Evolutionary conservation across 1,139 yeast species (phyloP).

Genomic region (Nakaseomyces kungkrabaensis): DNA sequence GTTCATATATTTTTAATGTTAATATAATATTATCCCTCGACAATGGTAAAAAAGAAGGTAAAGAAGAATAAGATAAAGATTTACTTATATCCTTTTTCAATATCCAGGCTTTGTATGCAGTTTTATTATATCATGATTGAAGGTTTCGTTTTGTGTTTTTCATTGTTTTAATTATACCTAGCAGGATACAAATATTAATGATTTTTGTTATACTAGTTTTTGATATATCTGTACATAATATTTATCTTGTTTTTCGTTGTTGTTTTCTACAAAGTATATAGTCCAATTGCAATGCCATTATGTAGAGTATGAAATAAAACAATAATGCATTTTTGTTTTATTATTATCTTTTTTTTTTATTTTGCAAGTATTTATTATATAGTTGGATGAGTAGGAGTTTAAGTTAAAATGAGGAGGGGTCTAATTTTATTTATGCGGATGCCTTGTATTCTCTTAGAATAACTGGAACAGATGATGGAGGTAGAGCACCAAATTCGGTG

Average conservation of each 20-base stretch:
- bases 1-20: not conserved
- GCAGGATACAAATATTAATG: too few species aligned
- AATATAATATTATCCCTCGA: not conserved
- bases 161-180: too few species aligned
- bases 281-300: not conserved
- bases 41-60: not conserved
- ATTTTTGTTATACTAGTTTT: too few species aligned
- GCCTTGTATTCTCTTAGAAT: slow-evolving; percentile 82
- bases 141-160: too few species aligned
- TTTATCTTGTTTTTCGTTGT: too few species aligned
- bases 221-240: not conserved
- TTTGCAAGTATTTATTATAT: not conserved
- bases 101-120: not conserved
- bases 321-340: not conserved
- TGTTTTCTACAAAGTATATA: not conserved
- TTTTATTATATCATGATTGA: too few species aligned
- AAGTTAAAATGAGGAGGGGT: not conserved
- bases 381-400: not conserved
- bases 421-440: slow-evolving; percentile 17
- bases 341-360: too few species aligned
- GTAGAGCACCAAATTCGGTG: slow-evolving; percentile 91
- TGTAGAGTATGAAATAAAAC: too few species aligned
- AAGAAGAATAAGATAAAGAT: too few species aligned
- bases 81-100: not conserved
- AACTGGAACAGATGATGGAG: slow-evolving; percentile 96